Conservation (phyloP, 352 stramenopile species). For the Phytophthora multivora region DNA sequence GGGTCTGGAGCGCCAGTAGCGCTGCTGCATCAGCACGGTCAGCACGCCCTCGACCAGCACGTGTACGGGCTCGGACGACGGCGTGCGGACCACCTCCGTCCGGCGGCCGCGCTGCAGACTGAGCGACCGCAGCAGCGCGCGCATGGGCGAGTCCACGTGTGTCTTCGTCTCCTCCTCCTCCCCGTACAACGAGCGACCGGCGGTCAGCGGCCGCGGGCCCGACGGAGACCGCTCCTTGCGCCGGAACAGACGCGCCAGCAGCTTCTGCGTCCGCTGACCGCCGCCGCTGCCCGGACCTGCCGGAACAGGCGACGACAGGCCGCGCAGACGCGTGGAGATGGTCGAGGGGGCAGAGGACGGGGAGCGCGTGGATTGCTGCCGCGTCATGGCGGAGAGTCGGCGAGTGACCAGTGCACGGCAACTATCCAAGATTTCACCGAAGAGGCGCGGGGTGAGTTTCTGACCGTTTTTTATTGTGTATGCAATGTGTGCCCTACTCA, state of each 20-base stretch:
- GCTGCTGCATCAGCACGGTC: constrained; percentile 54
- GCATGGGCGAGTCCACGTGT: constrained; percentile 36
- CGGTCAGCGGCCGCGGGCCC: not conserved
- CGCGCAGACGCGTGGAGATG: constrained; percentile 8
- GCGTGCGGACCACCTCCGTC: constrained; percentile 5
- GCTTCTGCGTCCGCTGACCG: constrained; percentile 26
- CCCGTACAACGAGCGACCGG: constrained; percentile 18
- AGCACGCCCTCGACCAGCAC: constrained; percentile 59
- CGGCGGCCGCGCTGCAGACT: constrained; percentile 29
- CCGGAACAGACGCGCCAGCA: constrained; percentile 42
- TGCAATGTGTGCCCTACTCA: too few species aligned
- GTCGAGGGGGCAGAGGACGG: constrained; percentile 24
- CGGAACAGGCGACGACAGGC: constrained; percentile 2
- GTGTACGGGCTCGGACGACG: constrained; percentile 1
- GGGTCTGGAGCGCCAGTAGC: constrained; percentile 62
- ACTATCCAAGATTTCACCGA: constrained; percentile 43
- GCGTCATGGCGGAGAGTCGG: constrained; percentile 26
- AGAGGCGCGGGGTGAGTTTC: constrained; percentile 23
- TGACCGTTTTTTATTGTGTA: constrained; percentile 2
- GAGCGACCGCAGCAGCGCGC: constrained; percentile 40
- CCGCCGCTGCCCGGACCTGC: constrained; percentile 1
- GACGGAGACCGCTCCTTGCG: constrained; percentile 31
- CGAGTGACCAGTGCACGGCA: constrained; percentile 15
- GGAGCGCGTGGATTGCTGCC: constrained; percentile 17
- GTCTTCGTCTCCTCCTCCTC: constrained; percentile 44